Evolutionary conservation across 1,139 yeast genomes (phyloP).

Genomic region (Geotrichum restrictum): DNA sequence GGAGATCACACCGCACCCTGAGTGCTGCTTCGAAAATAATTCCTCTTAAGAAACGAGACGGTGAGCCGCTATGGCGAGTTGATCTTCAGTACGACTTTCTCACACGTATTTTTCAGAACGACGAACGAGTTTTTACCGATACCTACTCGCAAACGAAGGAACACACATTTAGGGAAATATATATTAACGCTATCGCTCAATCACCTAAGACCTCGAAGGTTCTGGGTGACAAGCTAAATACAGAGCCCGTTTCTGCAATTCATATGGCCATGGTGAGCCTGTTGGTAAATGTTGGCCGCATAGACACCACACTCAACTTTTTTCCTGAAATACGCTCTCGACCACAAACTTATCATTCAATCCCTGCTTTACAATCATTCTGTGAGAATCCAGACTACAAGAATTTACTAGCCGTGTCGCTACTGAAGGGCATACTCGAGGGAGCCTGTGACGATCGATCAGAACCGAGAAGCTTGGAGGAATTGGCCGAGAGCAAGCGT

Average conservation of each 20-base stretch:
- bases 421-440: constrained; percentile 82
- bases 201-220: constrained; percentile 81
- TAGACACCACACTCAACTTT: constrained; percentile 92
- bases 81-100: constrained; percentile 86
- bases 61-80: constrained; percentile 84
- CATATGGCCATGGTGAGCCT: constrained; percentile 81
- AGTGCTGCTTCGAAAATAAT: constrained; percentile 45
- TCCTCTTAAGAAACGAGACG: constrained; percentile 83
- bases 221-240: constrained; percentile 69
- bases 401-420: constrained; percentile 90
- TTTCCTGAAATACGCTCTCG: constrained; percentile 97
- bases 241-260: constrained; percentile 52
- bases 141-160: constrained; percentile 38
- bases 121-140: constrained; percentile 65
- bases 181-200: constrained; percentile 74
- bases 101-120: constrained; percentile 58
- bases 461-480: constrained; percentile 51
- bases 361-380: constrained; percentile 79
- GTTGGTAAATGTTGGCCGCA: constrained; percentile 84
- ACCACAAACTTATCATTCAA: constrained; percentile 84
- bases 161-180: constrained; percentile 76
- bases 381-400: constrained; percentile 53
- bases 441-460: constrained; percentile 63
- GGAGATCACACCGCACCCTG: constrained; percentile 30
- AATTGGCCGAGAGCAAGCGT: constrained; percentile 47